These are phyloP conservation scores for Chytriomyces sp. DNA, from an alignment of 192 early-diverging fungal species.

Conservation along the genomic window DNA sequence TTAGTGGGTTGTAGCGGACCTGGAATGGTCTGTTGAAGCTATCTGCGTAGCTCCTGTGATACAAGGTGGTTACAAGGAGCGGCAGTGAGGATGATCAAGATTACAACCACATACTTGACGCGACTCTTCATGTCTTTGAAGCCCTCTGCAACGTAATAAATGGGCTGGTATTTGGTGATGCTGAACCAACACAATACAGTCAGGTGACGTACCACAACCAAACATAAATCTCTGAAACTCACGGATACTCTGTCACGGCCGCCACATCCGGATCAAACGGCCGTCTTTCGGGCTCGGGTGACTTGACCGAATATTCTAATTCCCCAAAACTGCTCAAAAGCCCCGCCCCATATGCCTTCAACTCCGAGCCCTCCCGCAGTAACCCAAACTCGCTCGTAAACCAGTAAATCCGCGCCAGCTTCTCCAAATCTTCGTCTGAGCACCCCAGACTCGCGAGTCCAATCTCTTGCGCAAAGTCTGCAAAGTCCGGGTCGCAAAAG, in stretches of 20 bases:
- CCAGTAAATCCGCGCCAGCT: constrained; percentile 76
- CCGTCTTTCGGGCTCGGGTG: constrained; percentile 74
- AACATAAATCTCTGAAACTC: no score
- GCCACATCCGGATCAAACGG: constrained; percentile 80
- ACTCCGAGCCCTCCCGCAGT: constrained; percentile 68
- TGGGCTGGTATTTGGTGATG: constrained; percentile 91
- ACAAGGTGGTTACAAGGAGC: no score
- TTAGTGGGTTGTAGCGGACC: constrained; percentile 88
- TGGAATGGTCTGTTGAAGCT: constrained; percentile 88
- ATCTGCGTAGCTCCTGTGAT: no score
- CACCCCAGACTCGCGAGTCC: constrained; percentile 91
- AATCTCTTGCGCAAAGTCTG: constrained; percentile 94
- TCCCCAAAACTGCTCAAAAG: constrained; percentile 93
- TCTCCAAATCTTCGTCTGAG: constrained; percentile 87
- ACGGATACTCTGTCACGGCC: constrained; percentile 47
- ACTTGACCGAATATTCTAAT: constrained; percentile 78
- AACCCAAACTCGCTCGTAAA: constrained; percentile 95
- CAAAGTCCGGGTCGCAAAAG: constrained; percentile 76
- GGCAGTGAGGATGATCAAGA: no score
- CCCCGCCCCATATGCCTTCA: constrained; percentile 91
- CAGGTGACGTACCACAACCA: background rate
- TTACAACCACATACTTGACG: no score
- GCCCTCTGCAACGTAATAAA: constrained; percentile 93
- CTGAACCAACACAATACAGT: background rate
- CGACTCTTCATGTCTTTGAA: constrained; percentile 92